Evolutionary conservation across 2,329 filamentous ascomycete species (phyloP).

Genomic region (Sclerotinia sclerotiorum): DNA sequence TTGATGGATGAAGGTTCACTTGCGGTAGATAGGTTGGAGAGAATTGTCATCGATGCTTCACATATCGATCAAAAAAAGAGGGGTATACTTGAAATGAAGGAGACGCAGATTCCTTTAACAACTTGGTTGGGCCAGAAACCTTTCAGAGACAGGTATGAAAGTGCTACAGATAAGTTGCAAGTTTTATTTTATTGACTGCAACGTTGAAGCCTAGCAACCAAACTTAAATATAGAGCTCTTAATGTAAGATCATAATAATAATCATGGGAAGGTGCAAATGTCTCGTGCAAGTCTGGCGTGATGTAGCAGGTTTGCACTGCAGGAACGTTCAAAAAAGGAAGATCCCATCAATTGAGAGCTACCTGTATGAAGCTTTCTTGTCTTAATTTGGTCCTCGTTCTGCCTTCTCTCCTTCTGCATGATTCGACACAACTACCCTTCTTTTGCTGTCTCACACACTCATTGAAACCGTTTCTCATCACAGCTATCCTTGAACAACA

Average conservation of each 20-base stretch:
- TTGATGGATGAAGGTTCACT: conserved; percentile 78
- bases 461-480: not conserved
- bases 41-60: conserved; percentile 85
- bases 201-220: conserved; percentile 8
- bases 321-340: not conserved
- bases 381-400: not conserved
- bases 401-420: not conserved
- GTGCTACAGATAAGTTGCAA: conserved; percentile 54
- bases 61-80: conserved; percentile 94
- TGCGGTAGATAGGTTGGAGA: conserved; percentile 67
- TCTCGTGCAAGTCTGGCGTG: not conserved
- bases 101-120: conserved; percentile 79
- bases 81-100: conserved; percentile 92
- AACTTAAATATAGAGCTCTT: not conserved
- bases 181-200: conserved; percentile 61
- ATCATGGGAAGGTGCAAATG: conserved; percentile 14
- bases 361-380: not conserved
- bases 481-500: not conserved
- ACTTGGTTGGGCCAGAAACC: conserved; percentile 69
- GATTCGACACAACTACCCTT: not conserved
- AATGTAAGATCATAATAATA: not conserved
- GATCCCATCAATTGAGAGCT: not conserved
- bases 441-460: not conserved
- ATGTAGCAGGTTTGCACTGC: not conserved
- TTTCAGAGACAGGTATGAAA: conserved; percentile 67